Conservation (phyloP, 2,329 filamentous ascomycete genomes). For the Exophiala oligosperma region DNA sequence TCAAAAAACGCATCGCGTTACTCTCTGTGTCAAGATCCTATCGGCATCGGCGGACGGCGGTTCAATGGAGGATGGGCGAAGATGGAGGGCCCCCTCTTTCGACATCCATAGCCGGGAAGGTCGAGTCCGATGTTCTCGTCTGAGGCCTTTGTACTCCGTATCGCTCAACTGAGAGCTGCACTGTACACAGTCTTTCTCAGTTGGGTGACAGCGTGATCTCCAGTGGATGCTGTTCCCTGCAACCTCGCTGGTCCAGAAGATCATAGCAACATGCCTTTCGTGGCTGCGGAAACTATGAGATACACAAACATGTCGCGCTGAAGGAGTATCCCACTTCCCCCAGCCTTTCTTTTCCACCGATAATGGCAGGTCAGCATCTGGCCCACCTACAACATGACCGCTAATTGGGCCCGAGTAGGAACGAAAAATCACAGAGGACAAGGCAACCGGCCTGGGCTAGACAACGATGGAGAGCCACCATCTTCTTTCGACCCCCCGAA, state of each 20-base stretch:
- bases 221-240: background rate
- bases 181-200: background rate
- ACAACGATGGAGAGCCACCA: background rate
- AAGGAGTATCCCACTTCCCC: constrained; percentile 6
- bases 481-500: constrained; percentile 8
- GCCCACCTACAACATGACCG: constrained; percentile 2
- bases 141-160: background rate
- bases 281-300: background rate
- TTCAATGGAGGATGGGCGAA: background rate
- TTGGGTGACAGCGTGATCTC: background rate
- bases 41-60: constrained; percentile 7
- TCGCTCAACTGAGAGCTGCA: background rate
- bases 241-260: background rate
- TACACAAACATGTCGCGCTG: background rate
- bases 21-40: background rate
- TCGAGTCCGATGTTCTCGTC: background rate
- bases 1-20: constrained; percentile 1
- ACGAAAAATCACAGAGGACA: constrained; percentile 10
- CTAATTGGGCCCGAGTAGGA: constrained; percentile 4
- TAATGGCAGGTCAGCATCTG: constrained; percentile 7
- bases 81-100: background rate
- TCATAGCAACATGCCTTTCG: background rate
- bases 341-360: constrained; percentile 5
- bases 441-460: constrained; percentile 11
- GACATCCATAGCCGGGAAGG: background rate